These are phyloP conservation scores for Lactarius vividus DNA, from an alignment of 768 basidiomycete species.

Conservation along the genomic window DNA sequence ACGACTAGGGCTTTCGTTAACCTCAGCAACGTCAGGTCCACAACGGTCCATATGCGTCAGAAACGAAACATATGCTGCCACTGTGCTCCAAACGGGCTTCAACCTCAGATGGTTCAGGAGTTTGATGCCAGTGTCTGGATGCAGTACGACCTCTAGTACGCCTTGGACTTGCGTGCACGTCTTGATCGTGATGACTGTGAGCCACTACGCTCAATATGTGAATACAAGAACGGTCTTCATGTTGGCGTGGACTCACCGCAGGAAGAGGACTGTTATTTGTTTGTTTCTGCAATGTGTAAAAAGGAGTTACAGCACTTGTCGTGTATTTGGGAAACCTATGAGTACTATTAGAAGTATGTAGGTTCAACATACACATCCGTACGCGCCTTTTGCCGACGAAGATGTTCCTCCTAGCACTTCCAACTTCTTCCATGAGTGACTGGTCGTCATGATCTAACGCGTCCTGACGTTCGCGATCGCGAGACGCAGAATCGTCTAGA, in stretches of 20 bases:
- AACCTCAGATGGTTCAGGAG: slow-evolving; percentile 14
- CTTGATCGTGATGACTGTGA: slow-evolving; percentile 12
- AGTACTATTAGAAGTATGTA: not conserved
- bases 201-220: slow-evolving; percentile 10
- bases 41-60: not conserved
- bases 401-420: not conserved
- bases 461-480: slow-evolving; percentile 3
- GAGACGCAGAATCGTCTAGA: not conserved
- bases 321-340: slow-evolving; percentile 14
- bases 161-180: slow-evolving; percentile 21
- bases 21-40: not conserved
- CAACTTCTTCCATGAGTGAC: slow-evolving; percentile 10
- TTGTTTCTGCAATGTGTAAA: not conserved
- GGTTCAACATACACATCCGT: not conserved
- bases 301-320: not conserved
- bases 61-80: slow-evolving; percentile 1
- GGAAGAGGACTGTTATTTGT: not conserved
- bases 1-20: slow-evolving; percentile 1
- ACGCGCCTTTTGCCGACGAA: not conserved
- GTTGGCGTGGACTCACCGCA: not conserved
- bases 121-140: not conserved
- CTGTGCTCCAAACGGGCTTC: slow-evolving; percentile 15
- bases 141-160: slow-evolving; percentile 9
- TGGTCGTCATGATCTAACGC: slow-evolving; percentile 17
- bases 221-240: not conserved